These are phyloP conservation scores for Leccinum subgranulosum DNA, from an alignment of 768 basidiomycete species.

Conservation along the genomic window DNA sequence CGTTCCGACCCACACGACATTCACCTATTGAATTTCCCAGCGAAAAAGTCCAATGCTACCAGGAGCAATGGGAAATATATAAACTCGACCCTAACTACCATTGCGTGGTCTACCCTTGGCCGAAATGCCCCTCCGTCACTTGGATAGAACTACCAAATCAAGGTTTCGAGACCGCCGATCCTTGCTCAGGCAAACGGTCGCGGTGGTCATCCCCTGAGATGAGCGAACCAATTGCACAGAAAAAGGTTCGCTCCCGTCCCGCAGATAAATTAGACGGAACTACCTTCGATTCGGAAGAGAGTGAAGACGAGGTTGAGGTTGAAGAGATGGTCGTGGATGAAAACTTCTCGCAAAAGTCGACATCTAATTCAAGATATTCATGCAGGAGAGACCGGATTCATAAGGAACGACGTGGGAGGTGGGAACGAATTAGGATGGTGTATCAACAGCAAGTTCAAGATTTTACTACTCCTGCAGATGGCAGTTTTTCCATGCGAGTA, in stretches of 20 bases:
- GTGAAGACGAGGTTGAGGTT: slow-evolving; percentile 46
- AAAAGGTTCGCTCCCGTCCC: slow-evolving; percentile 25
- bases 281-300: slow-evolving; percentile 29
- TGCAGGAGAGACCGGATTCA: slow-evolving; percentile 32
- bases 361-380: slow-evolving; percentile 17
- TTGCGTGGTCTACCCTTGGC: slow-evolving; percentile 51
- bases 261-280: slow-evolving; percentile 21
- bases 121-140: slow-evolving; percentile 30
- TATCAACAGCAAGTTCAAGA: slow-evolving; percentile 32
- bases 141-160: slow-evolving; percentile 15
- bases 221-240: slow-evolving; percentile 13
- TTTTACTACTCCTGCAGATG: slow-evolving; percentile 22
- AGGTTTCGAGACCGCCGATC: slow-evolving; percentile 4
- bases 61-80: slow-evolving; percentile 86
- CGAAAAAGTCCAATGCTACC: slow-evolving; percentile 48
- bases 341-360: slow-evolving; percentile 17
- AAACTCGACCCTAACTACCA: slow-evolving; percentile 76
- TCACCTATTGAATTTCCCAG: slow-evolving; percentile 32
- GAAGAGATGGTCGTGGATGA: slow-evolving; percentile 49
- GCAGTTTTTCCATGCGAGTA: slow-evolving; percentile 33
- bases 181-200: slow-evolving; percentile 26
- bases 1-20: slow-evolving; percentile 1
- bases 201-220: slow-evolving; percentile 25
- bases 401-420: slow-evolving; percentile 26
- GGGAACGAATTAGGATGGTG: slow-evolving; percentile 21